phyloP scores from a whole-genome alignment of 495 filamentous ascomycete genomes.

The Penicillium paxilli region DNA sequence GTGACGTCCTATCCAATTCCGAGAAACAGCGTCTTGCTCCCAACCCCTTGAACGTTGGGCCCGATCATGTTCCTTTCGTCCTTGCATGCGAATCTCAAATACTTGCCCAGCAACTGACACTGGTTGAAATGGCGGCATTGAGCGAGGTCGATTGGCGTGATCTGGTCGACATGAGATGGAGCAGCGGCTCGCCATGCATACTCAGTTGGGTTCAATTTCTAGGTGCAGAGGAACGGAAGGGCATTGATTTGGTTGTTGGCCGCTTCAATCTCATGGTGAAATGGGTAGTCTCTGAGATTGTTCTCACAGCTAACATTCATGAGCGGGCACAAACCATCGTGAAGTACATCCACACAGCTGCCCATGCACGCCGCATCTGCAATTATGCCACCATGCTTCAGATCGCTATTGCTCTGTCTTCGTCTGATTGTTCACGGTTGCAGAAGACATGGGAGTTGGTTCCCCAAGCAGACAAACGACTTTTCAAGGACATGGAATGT shows the following conservation, averaged over 20 bases:
- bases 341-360: conserved; percentile 91
- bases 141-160: conserved; percentile 98
- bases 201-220: conserved; percentile 92
- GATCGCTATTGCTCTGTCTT: conserved; percentile 86
- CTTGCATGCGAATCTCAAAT: conserved; percentile 87
- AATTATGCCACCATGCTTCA: conserved; percentile 98
- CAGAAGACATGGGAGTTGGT: conserved; percentile 80
- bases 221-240: conserved; percentile 73
- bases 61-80: conserved; percentile 83
- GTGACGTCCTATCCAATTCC: conserved; percentile 38
- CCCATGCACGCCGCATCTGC: conserved; percentile 77
- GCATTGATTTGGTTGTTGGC: conserved; percentile 93
- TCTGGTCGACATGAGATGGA: conserved; percentile 92
- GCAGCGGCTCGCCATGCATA: conserved; percentile 62
- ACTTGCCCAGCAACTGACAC: conserved; percentile 89
- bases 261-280: conserved; percentile 98
- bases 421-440: conserved; percentile 75
- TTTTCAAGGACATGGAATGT: conserved; percentile 77
- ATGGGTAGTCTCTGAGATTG: conserved; percentile 90
- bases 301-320: conserved; percentile 77
- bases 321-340: conserved; percentile 83
- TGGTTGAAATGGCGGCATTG: conserved; percentile 94
- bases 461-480: conserved; percentile 64
- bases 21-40: conserved; percentile 26
- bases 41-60: conserved; percentile 7